Evolutionary conservation across 2,329 filamentous ascomycete genomes (phyloP), one percentile per base, ranked within the genome.

Genomic region (Neofusicoccum kwambonambiense): DNA sequence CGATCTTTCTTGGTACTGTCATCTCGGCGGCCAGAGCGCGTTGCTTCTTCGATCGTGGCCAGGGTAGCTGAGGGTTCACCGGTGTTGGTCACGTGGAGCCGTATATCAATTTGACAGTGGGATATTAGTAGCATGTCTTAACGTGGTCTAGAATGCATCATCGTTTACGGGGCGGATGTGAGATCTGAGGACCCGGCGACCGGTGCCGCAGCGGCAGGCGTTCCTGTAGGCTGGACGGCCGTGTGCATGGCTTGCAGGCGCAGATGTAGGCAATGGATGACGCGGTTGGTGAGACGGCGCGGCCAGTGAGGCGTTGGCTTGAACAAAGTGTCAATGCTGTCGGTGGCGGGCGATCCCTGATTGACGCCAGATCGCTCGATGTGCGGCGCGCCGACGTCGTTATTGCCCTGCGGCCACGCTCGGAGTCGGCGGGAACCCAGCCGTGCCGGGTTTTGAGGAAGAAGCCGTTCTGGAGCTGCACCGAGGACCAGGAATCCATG

Each of bases 151-250:
- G 62, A 58, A 54, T 50, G 52, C 51, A 49, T 34, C 42, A 58
- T 64, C 49, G 41, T 54, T 56, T 64, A 56, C 61, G 61, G 17
- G 41, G 52, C 62, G 62, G 62, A 64, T 41, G 51, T 44, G 62
- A 64, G 62, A 49, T 64, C 62, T 64, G 52, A 44, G 62, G 22
- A 64, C 52, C 62, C 52, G 62, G 44, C 19, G 62, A 41, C 62
- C 52, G 51, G 62, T 64, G 42, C 44, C 47, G 62, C 62, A 64
- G 44, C 62, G 62, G 62, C 52, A 64, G 51, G 62, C 52, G 51
- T 54, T 64, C 52, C 62, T 35, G 62, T 58, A 58, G 51, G 52
- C 62, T 51, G 50, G 34, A 35, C 19, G 44, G 7, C 52, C 42
- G 44, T 37, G 51, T n/a, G 34, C 62, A 47, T 64, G 51, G 52